Base-by-base conservation (phyloP, 2,329 filamentous ascomycete genomes). In the Septoria petroselini region DNA sequence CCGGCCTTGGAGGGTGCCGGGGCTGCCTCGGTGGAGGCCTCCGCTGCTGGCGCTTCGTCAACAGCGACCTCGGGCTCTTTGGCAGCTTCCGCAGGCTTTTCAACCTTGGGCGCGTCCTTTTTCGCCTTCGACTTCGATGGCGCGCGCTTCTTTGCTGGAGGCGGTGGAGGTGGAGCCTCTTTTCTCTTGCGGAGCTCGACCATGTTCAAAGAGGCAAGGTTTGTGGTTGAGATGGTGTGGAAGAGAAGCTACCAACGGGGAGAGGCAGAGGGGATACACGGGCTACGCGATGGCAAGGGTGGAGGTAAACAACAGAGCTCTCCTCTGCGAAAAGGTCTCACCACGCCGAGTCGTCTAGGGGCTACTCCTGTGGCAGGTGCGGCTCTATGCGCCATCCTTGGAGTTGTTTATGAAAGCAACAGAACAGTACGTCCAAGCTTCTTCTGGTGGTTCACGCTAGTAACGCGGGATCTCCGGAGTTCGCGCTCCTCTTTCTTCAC, bases 151-250 rank as follows among this genome's bases (percentile, higher is more conserved):
- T 73, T 74, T 57, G 75, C 75, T 11, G 74, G 66, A 40, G 73
- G 70, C 23, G 70, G 70, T 42, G 72, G 69, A 37, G 74, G 72
- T 21, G 75, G 73, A 34, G 76, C 74, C 40, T 78, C 75, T 66
- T 82, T 81, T 66, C 81, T 78, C 70, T 84, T 84, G 65, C 81
- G 76, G 41, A 84, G 74, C 68, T 83, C 80, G 55, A 82, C 79
- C 73, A 76, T 76, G 9, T 9, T 27, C 23, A 27, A 27, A 9
- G 23, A 27, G 23, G 5, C 23, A 27, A 27, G 23, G 23, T 27
- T 27, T 27, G 41, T 12, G 27, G 15, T 18, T 17, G 34, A 17
- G 15, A 11, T 17, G 9, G 11, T 18, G 6, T 25, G 14, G 21
- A 27, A 15, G 34, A 14, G 9, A 33, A 27, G 46, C 29, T 42